Base-by-base conservation (phyloP, 202 grass and related monocot species). In the Saccharum hybrid region DNA sequence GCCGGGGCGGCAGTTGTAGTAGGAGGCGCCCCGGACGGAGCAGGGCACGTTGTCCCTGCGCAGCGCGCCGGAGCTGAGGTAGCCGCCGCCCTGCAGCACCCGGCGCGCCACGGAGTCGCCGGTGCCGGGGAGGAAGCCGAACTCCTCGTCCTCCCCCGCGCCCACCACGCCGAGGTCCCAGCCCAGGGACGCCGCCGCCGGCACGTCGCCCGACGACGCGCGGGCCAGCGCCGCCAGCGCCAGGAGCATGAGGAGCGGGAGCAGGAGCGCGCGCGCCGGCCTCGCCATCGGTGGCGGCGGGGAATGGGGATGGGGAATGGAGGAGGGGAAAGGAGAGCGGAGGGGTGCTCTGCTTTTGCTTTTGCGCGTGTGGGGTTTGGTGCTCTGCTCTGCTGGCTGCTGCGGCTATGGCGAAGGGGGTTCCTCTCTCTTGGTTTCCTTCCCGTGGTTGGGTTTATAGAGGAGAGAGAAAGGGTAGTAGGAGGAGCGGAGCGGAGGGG, bases 1-100 rank as follows among this genome's bases (percentile, higher is more conserved):
- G 14, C 88, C 90, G 13, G 86, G 76, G 26, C 86, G 88, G 72
- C 93, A 92, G 83, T 94, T 92, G 87, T 94, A 94, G 85, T 94
- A 94, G 65, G 90, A 92, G 9, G 90, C 85, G 16, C 92, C 92
- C 0, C 84, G 69, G 5, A 81, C 56, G 83, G 84, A 80, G 78
- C 93, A 95, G 7, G 93, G 93, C 37, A 90, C 88, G 19, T 77
- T 82, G 88, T 86, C 79, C 26, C 75, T 10, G n/a, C 71, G 79
- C 77, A 94, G 71, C 51, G 88, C 88, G 38, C 40, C 80, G 70
- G 92, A 94, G 82, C 93, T 80, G 72, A 94, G 79, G 87, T 88
- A 90, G 5, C 81, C 18, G 6, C 0, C 2, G 8, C n/a, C 13
- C 23, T 92, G 86, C 71, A 92, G 84, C 48, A 84, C 87, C n/a